Evolutionary conservation across 352 stramenopile species (phyloP).

Genomic region (Phytophthora colocasiae): DNA sequence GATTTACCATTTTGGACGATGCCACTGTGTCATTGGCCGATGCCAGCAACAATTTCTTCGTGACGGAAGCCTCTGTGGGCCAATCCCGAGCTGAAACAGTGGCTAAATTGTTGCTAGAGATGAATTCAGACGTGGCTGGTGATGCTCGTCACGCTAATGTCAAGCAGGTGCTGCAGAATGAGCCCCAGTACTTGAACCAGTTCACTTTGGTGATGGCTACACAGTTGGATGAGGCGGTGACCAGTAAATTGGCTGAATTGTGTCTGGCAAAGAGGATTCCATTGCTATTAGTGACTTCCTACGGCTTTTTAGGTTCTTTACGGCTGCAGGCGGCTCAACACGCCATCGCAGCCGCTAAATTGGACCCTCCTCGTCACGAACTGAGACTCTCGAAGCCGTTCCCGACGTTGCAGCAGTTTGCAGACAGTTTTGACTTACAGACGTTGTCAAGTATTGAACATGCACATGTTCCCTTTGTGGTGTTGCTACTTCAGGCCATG

Average conservation of each 20-base stretch:
- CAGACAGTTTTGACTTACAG: constrained; percentile 65
- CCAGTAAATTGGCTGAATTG: constrained; percentile 64
- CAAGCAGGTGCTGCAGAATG: constrained; percentile 56
- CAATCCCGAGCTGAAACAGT: constrained; percentile 83
- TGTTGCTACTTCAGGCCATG: constrained; percentile 88
- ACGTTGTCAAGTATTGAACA: constrained; percentile 86
- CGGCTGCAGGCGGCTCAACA: constrained; percentile 90
- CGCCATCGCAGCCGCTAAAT: constrained; percentile 91
- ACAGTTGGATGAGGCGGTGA: constrained; percentile 74
- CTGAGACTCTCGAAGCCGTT: constrained; percentile 88
- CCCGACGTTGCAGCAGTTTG: constrained; percentile 66
- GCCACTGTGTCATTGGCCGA: constrained; percentile 73
- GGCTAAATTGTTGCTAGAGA: constrained; percentile 90
- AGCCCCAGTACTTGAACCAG: constrained; percentile 64
- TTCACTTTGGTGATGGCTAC: constrained; percentile 91
- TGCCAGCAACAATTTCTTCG: constrained; percentile 96
- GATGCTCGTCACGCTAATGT: constrained; percentile 50
- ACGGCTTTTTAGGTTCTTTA: constrained; percentile 93
- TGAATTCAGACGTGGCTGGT: constrained; percentile 96
- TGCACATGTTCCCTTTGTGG: constrained; percentile 93
- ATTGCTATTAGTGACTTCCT: constrained; percentile 87
- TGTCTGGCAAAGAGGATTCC: constrained; percentile 81
- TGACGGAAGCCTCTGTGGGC: constrained; percentile 60
- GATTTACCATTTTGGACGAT: constrained; percentile 96
- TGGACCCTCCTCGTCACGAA: constrained; percentile 88